Evolutionary conservation across 2,329 filamentous ascomycete species (phyloP).

Genomic region (Geoglossum cookeanum): DNA sequence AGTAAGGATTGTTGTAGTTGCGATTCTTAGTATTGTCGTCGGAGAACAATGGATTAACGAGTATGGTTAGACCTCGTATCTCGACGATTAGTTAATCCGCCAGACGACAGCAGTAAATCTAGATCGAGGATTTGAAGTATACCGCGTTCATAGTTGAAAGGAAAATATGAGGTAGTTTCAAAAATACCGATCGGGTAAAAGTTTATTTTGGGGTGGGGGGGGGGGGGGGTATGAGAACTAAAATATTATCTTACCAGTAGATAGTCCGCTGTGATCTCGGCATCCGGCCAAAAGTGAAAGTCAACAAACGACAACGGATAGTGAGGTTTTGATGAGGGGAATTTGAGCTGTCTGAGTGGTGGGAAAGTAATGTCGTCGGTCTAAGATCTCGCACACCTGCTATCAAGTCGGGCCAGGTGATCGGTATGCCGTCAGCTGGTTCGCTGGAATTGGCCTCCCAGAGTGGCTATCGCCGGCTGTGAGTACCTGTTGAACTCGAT

Average conservation of each 20-base stretch:
- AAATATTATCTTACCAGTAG: not conserved
- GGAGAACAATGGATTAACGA: slow-evolving; percentile 6
- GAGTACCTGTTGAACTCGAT: not conserved
- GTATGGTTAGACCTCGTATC: not conserved
- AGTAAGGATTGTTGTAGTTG: not conserved
- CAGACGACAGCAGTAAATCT: not conserved
- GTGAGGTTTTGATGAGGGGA: not conserved
- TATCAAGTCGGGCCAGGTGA: not conserved
- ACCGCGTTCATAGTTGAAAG: not conserved
- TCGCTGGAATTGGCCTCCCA: not conserved
- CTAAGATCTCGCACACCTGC: not conserved
- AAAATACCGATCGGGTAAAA: too few relatives aligned
- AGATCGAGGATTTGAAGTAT: not conserved
- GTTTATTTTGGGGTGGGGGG: too few relatives aligned
- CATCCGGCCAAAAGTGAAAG: not conserved
- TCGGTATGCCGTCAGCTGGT: not conserved
- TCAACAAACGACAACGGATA: not conserved
- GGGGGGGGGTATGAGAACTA: not conserved
- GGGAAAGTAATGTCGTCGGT: not conserved
- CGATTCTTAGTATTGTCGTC: slow-evolving; percentile 15
- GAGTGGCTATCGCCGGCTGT: not conserved
- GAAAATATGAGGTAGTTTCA: too few relatives aligned
- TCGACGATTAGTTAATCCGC: not conserved
- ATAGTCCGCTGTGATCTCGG: not conserved
- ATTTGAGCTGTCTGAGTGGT: not conserved